Evolutionary conservation across 495 filamentous ascomycete species (phyloP).

Genomic region (Hyaloscypha finlandica): DNA sequence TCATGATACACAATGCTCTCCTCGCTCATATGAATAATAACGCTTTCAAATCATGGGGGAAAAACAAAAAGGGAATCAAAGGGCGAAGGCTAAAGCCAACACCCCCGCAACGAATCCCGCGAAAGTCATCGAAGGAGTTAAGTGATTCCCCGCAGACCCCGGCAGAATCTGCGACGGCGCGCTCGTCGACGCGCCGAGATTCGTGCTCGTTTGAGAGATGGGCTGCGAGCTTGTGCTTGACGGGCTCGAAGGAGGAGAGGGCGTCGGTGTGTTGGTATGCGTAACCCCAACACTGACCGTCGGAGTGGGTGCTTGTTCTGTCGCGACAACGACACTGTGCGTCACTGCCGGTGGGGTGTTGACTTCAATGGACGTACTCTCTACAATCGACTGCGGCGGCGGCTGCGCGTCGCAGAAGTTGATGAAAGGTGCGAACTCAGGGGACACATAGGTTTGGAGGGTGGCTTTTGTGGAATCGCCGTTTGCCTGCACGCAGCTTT

Average conservation of each 20-base stretch:
- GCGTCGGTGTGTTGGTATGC: neutral
- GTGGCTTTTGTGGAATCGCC: slow-evolving; percentile 13
- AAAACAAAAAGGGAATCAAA: neutral
- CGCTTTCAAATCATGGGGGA: neutral
- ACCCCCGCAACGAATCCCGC: neutral
- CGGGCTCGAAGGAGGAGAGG: neutral
- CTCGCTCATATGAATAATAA: neutral
- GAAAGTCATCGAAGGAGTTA: neutral
- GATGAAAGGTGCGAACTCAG: slow-evolving; percentile 30
- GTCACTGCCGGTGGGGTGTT: slow-evolving; percentile 2
- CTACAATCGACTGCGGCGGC: neutral
- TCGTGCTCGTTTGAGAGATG: neutral
- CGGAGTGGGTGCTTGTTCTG: neutral
- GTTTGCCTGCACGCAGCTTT: slow-evolving; percentile 34
- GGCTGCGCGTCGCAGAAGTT: slow-evolving; percentile 20
- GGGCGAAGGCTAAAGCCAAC: neutral
- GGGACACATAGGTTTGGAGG: slow-evolving; percentile 22
- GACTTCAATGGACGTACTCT: neutral
- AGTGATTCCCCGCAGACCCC: neutral
- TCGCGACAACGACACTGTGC: slow-evolving; percentile 17
- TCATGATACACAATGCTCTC: slow-evolving; percentile 8
- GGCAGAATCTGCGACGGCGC: neutral
- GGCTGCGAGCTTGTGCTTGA: neutral
- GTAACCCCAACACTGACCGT: neutral
- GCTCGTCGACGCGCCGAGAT: neutral